Evolutionary conservation across 495 filamentous ascomycete genomes (phyloP), one percentile per base, ranked within the genome.

Genomic region (Glonium stellatum): DNA sequence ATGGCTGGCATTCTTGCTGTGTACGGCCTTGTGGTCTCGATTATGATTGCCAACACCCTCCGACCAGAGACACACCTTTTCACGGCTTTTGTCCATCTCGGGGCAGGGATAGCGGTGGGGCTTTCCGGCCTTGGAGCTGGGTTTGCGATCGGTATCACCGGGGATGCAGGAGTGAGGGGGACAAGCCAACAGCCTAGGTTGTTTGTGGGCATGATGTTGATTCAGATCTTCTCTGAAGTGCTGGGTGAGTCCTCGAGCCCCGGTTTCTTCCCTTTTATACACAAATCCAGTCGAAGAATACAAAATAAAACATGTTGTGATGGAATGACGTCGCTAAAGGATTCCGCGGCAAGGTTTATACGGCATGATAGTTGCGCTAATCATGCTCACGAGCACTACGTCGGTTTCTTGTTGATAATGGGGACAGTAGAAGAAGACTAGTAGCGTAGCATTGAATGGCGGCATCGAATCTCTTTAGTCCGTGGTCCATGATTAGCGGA

Each of bases 1-100:
- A 99, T 99, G 93, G 93, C 93, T 81, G 93, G 93, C 97, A 99
- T 99, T 79, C 96, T 99, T 76, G 95, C 88, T 86, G 97, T 99
- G 77, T 99, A 99, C 82, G 93, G 93, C 69, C 84, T 99, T 55
- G 93, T 99, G 79, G 93, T 99, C 56, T 97, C 92, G 4, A 95
- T 99, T 76, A 76, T 99, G 72, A 92, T 99, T 74, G 96, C 95
- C 68, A 92, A 95, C 76, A 84, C 85, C 68, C 80, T 99, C 66
- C 80, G 77, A 63, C 95, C 97, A 78, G 63, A 86, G 55, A 77
- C 88, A 59, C 80, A 93, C 57, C 85, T 99, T 54, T 99, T 87
- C 80, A 92, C 91, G 51, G 87, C 87, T 57, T 97, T 97, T 80
- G 93, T 97, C 70, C 95, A 99, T 73, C 84, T 99, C 55, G 93